Evolutionary conservation across 2,329 filamentous ascomycete species (phyloP), one percentile per base, ranked within the genome.

Genomic region (Claviceps maximensis): DNA sequence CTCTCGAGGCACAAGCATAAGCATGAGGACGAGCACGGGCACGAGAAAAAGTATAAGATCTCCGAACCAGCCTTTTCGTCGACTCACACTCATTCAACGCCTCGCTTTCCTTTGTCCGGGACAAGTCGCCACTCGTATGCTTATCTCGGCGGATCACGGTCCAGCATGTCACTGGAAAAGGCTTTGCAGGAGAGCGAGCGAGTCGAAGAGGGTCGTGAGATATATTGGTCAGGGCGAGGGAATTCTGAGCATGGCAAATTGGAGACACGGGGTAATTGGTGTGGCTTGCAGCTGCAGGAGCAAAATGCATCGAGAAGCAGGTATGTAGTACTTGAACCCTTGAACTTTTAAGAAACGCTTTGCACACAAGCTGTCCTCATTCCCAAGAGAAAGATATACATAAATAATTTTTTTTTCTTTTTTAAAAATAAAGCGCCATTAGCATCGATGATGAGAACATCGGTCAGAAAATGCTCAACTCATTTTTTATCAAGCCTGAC

Each of bases 61-160:
- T 47, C 27, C 42, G 23, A 44, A 21, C n/a, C 47, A 21, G 41
- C n/a, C 40, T 6, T 42, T 9, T 36, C 29, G 15, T 31, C 19
- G 25, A 33, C 48, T 45, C 25, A n/a, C 21, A 2, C 27, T 19
- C 9, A 31, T 19, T 10, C 47, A 17, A n/a, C 23, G 2, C 21
- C 41, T 38, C 4, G n/a, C 29, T 54, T 44, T 19, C 33, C 51
- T 25, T n/a, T 19, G 10, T 38, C 29, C 7, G 51, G 44, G 7
- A 51, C 51, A 6, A 51, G 44, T 33, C 51, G 51, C 9, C 41
- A 21, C 31, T 53, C 54, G 23, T 33, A 21, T 21, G 29, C 36
- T 21, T 50, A 55, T 29, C 51, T 55, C 21, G 47, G 47, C 19
- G 53, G 47, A 21, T 55, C 53, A 8, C 41, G 44, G 36, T 38